Evolutionary conservation across 208 protist species (phyloP), one percentile per base, ranked within the genome.

Genomic region (Jaenimonas drosophilae): DNA sequence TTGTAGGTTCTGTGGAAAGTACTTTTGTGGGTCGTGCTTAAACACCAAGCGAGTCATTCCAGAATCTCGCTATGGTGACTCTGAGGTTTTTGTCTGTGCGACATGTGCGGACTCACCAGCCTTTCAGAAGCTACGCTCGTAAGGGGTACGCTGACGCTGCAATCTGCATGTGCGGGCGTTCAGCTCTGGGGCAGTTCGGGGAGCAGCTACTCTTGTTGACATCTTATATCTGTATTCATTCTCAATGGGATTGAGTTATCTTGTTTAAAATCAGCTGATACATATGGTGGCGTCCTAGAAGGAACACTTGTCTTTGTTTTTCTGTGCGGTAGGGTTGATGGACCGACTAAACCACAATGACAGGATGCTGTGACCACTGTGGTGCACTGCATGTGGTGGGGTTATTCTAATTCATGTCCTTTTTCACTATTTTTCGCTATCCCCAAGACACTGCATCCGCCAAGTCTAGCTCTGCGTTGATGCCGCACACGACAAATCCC

Each of bases 1-100:
- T 50, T 97, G 91, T 57, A 43, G 70, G 19, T 62, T 65, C 16
- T 97, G 92, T 54, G 92, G 92, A 5, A 57, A 81, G 36, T 72
- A 94, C 30, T 82, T 84, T 27, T 97, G 92, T 47, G 51, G 40
- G 31, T 57, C 70, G 5, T 97, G 92, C 45, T 49, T 70, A 14
- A 29, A 52, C 2, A 42, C 70, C 29, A 49, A 44, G 45, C 42
- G 60, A 7, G 36, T 70, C 19, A 71, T 90, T 23, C 64, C 67
- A 7, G 66, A 64, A 12, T 83, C 64, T 6, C 39, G 53, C 2
- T 64, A 62, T 31, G 33, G n/a, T n/a, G n/a, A 3, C 6, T 31
- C 36, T 7, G 67, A 67, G 3, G 65, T 85, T 42, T 60, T 47
- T 19, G 67, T 86, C 1, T 93, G 79, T 53, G 52, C 50, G 5